Percentiles rank a stretch among this genome's conserved stretches.
Evolutionary conservation across 768 basidiomycete genomes (phyloP).

Genomic region (Tulasnella sp.): DNA sequence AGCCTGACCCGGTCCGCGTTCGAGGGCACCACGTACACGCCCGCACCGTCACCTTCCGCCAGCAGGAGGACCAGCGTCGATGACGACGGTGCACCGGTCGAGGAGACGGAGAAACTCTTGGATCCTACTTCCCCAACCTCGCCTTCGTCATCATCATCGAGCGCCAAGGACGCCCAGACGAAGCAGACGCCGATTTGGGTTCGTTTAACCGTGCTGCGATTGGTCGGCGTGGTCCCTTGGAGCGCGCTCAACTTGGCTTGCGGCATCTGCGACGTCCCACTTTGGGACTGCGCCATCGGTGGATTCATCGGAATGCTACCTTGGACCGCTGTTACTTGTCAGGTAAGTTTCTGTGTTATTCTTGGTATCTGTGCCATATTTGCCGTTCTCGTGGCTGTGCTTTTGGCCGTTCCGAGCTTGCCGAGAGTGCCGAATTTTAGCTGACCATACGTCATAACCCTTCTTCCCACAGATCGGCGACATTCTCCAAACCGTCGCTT

Average conservation of each 20-base stretch:
- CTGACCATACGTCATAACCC: not conserved
- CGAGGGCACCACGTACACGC: slow-evolving; percentile 46
- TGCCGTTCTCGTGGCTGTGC: not conserved
- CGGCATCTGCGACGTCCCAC: slow-evolving; percentile 79
- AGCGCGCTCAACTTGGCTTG: slow-evolving; percentile 96
- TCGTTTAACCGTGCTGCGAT: slow-evolving; percentile 77
- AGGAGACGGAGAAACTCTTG: not conserved
- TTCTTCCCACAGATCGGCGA: slow-evolving; percentile 63
- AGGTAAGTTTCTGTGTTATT: slow-evolving; percentile 47
- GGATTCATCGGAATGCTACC: slow-evolving; percentile 80
- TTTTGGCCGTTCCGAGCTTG: not conserved
- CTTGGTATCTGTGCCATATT: not conserved
- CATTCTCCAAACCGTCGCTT: slow-evolving; percentile 71
- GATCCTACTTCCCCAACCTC: not conserved
- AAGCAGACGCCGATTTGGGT: slow-evolving; percentile 59
- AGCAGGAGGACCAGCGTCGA: not conserved
- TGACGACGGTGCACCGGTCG: not conserved
- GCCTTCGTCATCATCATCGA: not conserved
- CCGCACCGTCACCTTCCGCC: slow-evolving; percentile 31
- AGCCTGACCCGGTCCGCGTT: slow-evolving; percentile 79
- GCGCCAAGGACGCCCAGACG: not conserved
- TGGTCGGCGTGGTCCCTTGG: slow-evolving; percentile 94
- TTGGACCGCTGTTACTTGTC: slow-evolving; percentile 90
- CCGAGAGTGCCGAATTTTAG: not conserved
- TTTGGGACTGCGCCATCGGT: slow-evolving; percentile 72